Conservation (phyloP, 345 rosid genomes). For the Sisymbrium irio region DNA sequence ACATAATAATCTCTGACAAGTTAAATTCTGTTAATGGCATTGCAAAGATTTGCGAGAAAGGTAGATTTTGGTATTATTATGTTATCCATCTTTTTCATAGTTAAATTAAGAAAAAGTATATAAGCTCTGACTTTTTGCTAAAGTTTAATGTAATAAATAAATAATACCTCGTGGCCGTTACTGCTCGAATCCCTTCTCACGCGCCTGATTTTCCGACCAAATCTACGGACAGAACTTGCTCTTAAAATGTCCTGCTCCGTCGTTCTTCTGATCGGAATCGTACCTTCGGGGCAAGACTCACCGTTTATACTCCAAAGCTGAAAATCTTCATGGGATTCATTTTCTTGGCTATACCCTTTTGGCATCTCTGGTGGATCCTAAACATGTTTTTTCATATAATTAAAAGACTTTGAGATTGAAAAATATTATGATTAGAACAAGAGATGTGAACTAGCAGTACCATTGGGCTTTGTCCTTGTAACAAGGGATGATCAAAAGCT, state of each 20-base stretch:
- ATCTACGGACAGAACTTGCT: constrained; percentile 63
- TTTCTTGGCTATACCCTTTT: constrained; percentile 42
- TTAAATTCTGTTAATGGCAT: constrained; percentile 51
- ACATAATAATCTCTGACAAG: constrained; percentile 28
- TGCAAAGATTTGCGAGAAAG: constrained; percentile 54
- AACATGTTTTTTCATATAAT: constrained; percentile 21
- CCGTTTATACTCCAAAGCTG: constrained; percentile 84
- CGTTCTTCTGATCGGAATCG: constrained; percentile 92
- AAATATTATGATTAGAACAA: neutral
- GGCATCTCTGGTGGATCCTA: constrained; percentile 91
- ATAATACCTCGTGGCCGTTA: constrained; percentile 86
- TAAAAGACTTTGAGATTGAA: constrained; percentile 4
- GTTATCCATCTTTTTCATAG: constrained; percentile 43
- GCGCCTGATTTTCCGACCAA: constrained; percentile 72
- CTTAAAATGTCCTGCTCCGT: constrained; percentile 76
- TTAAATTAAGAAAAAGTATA: constrained; percentile 41
- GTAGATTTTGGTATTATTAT: constrained; percentile 20
- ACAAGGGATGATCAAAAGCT: constrained; percentile 83
- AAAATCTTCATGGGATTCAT: constrained; percentile 43
- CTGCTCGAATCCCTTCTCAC: constrained; percentile 76
- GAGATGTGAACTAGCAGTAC: constrained; percentile 35
- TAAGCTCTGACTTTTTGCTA: constrained; percentile 13
- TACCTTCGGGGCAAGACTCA: constrained; percentile 83
- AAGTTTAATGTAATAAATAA: neutral
- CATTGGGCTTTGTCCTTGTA: constrained; percentile 68